These are phyloP conservation scores for Plasmodium malariae DNA, from an alignment of 169 alveolate species.

Conservation along the genomic window DNA sequence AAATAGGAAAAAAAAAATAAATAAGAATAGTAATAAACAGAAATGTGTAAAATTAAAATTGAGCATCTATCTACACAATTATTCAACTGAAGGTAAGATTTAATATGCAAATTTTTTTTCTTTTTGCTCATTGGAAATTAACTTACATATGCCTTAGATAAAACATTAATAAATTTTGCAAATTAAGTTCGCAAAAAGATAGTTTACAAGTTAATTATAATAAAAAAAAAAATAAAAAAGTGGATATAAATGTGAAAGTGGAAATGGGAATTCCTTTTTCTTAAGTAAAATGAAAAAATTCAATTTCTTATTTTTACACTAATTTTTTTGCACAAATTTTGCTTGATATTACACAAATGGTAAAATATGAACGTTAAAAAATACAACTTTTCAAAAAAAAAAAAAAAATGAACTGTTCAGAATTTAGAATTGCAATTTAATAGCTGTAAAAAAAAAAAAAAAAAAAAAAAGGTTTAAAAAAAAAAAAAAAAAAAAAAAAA, in stretches of 20 bases:
- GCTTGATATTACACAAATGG: conserved; percentile 16
- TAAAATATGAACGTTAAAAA: conserved; percentile 8
- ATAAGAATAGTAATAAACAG: too few species aligned
- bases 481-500: too few species aligned
- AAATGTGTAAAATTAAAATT: too few species aligned
- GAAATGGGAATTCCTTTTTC: not conserved
- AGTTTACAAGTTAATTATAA: not conserved
- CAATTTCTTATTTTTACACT: not conserved
- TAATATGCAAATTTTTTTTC: too few species aligned
- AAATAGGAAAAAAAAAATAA: too few species aligned
- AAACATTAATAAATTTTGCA: too few species aligned
- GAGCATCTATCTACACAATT: too few species aligned
- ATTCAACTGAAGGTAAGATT: too few species aligned
- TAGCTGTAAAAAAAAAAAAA: conserved; percentile 36
- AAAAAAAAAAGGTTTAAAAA: conserved; percentile 21
- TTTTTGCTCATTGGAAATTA: too few species aligned
- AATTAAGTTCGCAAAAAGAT: too few species aligned
- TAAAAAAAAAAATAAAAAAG: not conserved
- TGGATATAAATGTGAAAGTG: not conserved
- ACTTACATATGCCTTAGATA: too few species aligned
- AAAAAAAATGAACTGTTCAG: conserved; percentile 42
- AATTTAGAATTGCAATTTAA: conserved; percentile 20
- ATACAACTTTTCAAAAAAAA: conserved; percentile 12
- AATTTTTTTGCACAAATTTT: conserved; percentile 23
- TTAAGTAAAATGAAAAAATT: conserved; percentile 24